Percentiles rank a stretch among this genome's conserved stretches.
These are phyloP conservation scores for Pulveroboletus sp. DNA, from an alignment of 768 basidiomycete species.

Conservation along the genomic window DNA sequence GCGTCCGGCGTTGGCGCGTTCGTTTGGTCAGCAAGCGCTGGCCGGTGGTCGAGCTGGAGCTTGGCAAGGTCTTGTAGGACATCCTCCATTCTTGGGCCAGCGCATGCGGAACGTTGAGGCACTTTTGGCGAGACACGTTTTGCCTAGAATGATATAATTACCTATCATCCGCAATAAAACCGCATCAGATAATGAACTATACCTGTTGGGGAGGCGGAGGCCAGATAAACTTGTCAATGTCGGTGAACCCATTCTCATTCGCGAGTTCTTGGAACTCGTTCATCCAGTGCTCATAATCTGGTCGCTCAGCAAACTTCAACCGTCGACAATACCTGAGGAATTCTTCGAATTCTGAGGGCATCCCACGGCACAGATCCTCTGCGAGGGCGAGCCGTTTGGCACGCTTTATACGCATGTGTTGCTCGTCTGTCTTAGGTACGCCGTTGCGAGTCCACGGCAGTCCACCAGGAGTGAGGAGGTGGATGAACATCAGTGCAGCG, in stretches of 20 bases:
- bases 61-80: conserved; percentile 58
- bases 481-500: conserved; percentile 72
- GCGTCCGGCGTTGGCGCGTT: conserved; percentile 34
- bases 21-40: conserved; percentile 47
- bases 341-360: conserved; percentile 72
- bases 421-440: conserved; percentile 64
- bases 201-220: conserved; percentile 49
- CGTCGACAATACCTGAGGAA: conserved; percentile 68
- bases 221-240: conserved; percentile 65
- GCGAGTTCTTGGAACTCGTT: conserved; percentile 63
- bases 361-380: conserved; percentile 62
- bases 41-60: conserved; percentile 50
- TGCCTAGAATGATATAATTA: conserved; percentile 13
- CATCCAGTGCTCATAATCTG: conserved; percentile 64
- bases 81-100: conserved; percentile 45
- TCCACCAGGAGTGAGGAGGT: conserved; percentile 71
- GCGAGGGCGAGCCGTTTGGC: conserved; percentile 57
- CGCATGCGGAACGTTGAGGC: conserved; percentile 20
- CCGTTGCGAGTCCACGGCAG: conserved; percentile 77
- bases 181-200: conserved; percentile 1
- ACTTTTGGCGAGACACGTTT: conserved; percentile 26
- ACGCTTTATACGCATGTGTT: conserved; percentile 59
- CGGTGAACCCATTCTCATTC: conserved; percentile 51
- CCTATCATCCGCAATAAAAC: conserved; percentile 1
- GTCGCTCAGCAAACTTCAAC: conserved; percentile 62